Evolutionary conservation across 1,139 yeast species (phyloP), one percentile per base, ranked within the genome.

Genomic region (Suzukiozyma palmioleophila): DNA sequence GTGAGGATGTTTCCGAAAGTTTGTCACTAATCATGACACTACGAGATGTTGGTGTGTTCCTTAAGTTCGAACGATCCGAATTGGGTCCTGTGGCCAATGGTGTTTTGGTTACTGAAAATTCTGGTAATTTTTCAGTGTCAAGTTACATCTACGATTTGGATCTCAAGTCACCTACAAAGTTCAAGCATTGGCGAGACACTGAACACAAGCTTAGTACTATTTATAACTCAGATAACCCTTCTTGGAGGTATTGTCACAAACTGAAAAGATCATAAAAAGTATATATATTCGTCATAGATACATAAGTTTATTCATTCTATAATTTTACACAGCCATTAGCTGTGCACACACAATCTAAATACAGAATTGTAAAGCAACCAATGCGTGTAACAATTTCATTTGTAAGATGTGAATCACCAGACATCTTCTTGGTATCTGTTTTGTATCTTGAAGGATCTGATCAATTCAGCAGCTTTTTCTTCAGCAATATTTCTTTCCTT

Each of bases 401-500:
- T 18, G 28, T 26, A 9, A 9, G 7, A 28, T 4, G 10, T 12
- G 26, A 30, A 21, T 50, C 67, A 90, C 97, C 98, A 92, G 21
- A 92, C 96, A 73, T 92, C 98, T 68, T 92, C 98, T 68, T 90
- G 98, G 62, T 88, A 90, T 63, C 85, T 79, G 59, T 92, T 92
- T 55, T 84, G 84, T 26, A 86, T 80, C 62, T 86, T 87, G 69
- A 85, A 77, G 51, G 84, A 78, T 67, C 89, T 85, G 46, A 88
- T 74, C 60, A 85, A 71, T 46, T 84, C 94, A 44, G 79, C 77
- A 14, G 96, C 97, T 51, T 79, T 80, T 37, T 76, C 84, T 42
- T 73, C 73, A 8, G 81, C 53, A 37, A 89, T 62, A 15, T 64
- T 72, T 51, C 84, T 74, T 52, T 82, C 79, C 44, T 75, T 62